Conservation (phyloP, 768 basidiomycete genomes). For the Rhizopogon rudus region DNA sequence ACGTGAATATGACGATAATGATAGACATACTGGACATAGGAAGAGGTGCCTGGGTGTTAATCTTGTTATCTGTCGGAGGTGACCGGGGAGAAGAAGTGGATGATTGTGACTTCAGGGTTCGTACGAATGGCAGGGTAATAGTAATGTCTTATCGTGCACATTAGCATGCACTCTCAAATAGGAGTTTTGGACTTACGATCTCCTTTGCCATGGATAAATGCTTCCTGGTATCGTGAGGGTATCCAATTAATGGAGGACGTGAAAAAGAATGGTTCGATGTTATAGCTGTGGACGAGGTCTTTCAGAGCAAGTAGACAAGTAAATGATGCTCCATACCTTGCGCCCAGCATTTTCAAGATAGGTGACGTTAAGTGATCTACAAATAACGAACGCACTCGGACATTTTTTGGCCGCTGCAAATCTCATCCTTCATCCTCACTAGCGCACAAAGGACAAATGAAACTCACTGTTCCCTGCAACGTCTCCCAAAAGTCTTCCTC, state of each 20-base stretch:
- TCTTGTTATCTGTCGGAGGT: conserved; percentile 13
- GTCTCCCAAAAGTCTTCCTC: conserved; percentile 30
- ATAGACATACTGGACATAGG: conserved; percentile 27
- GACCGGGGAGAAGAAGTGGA: background rate
- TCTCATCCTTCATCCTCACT: background rate
- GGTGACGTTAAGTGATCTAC: conserved; percentile 45
- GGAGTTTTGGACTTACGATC: conserved; percentile 41
- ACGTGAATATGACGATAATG: background rate
- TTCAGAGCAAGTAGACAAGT: background rate
- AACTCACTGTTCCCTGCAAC: conserved; percentile 30
- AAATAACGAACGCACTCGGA: conserved; percentile 47
- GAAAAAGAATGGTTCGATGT: conserved; percentile 62
- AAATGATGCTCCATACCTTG: conserved; percentile 32
- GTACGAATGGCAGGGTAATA: conserved; percentile 48
- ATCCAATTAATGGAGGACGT: conserved; percentile 64
- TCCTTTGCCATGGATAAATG: conserved; percentile 29
- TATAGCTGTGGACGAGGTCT: conserved; percentile 29
- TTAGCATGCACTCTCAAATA: background rate
- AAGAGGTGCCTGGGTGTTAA: conserved; percentile 51
- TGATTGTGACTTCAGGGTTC: conserved; percentile 24
- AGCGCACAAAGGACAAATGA: background rate
- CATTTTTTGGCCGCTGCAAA: conserved; percentile 29
- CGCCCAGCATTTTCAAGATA: conserved; percentile 52
- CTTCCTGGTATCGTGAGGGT: conserved; percentile 60
- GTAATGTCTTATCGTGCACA: conserved; percentile 42